Base-by-base conservation (phyloP, 495 filamentous ascomycete species). In the Xylaria acuta region DNA sequence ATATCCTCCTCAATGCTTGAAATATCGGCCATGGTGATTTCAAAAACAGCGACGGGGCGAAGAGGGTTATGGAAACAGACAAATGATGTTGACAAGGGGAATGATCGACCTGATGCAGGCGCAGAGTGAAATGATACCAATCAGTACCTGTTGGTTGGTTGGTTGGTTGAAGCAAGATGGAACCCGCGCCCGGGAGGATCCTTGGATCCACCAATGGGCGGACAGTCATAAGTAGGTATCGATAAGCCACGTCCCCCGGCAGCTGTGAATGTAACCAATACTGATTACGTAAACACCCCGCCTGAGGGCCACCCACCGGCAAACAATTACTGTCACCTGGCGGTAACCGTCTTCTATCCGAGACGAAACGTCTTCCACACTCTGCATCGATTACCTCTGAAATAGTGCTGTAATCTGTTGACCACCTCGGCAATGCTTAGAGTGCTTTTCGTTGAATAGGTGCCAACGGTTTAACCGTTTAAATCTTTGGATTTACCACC, bases 1-100 rank as follows among this genome's bases (percentile, higher is more conserved):
- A 93, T 84, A 74, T 96, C 94, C 49, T 87, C 88, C 80, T 95
- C 90, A 56, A 93, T 82, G 73, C 87, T 85, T 43, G 86, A 84
- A 58, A 92, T 84, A 77, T 92, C 89, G 68, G 84, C 83, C 82
- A 88, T 90, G 80, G 32, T 56, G 30, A 36, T 34, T 30, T 27
- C 1, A 16, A 32, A 56, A 41, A 60, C 53, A 30, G 20, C 9
- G 38, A 38, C 16, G 22, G 53, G 34, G 53, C 7, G 49, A n/a
- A 51, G 16, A 36, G 5, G 1, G 32, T 12, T 11, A 11, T n/a
- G 49, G 32, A 54, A 51, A 54, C 9, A 53, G 32, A 60, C 43
- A 59, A 59, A 45, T 25, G 8, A 69, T 6, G 53, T 59, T 38
- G 38, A 25, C 34, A 59, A n/a, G 7, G 32, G 47, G n/a, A 16